phyloP scores from a whole-genome alignment of 1,139 yeast genomes.

The Geotrichum aggregatum region DNA sequence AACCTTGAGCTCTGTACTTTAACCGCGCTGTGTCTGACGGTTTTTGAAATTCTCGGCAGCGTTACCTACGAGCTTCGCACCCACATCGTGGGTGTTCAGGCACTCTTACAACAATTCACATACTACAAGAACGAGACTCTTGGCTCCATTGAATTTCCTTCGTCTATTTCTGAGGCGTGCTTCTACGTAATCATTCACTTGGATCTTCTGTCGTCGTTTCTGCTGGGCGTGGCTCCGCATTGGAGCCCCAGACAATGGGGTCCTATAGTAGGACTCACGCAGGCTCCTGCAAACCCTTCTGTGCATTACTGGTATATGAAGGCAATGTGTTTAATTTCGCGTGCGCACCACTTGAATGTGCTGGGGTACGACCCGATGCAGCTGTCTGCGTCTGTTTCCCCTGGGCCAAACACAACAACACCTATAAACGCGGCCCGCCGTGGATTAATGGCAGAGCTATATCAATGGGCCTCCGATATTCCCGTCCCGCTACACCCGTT shows the following conservation, averaged over 20 bases:
- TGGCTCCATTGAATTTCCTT: slow-evolving; percentile 8
- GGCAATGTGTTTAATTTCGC: slow-evolving; percentile 10
- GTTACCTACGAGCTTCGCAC: slow-evolving; percentile 13
- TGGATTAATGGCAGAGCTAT: slow-evolving; percentile 7
- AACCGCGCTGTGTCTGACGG: slow-evolving; percentile 11
- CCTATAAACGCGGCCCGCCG: background rate
- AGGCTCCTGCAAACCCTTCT: background rate
- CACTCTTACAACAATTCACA: slow-evolving; percentile 15
- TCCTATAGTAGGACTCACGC: slow-evolving; percentile 6
- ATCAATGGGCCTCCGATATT: slow-evolving; percentile 12
- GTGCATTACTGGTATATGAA: slow-evolving; percentile 9
- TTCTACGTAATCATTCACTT: slow-evolving; percentile 12
- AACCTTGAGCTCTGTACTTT: slow-evolving; percentile 19
- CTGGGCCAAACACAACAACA: background rate
- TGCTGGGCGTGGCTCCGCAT: slow-evolving; percentile 12
- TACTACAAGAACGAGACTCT: slow-evolving; percentile 4
- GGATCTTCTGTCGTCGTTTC: slow-evolving; percentile 13
- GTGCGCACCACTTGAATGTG: slow-evolving; percentile 9
- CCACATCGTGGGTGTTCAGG: slow-evolving; percentile 12
- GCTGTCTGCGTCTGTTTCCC: background rate
- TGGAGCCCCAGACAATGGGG: slow-evolving; percentile 20
- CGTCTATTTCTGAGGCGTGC: slow-evolving; percentile 18
- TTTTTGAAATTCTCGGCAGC: slow-evolving; percentile 14
- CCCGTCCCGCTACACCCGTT: slow-evolving; percentile 13
- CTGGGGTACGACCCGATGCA: slow-evolving; percentile 17